These are phyloP conservation scores for Trichoderma semiorbis DNA, from an alignment of 2,329 filamentous ascomycete genomes.

Conservation along the genomic window DNA sequence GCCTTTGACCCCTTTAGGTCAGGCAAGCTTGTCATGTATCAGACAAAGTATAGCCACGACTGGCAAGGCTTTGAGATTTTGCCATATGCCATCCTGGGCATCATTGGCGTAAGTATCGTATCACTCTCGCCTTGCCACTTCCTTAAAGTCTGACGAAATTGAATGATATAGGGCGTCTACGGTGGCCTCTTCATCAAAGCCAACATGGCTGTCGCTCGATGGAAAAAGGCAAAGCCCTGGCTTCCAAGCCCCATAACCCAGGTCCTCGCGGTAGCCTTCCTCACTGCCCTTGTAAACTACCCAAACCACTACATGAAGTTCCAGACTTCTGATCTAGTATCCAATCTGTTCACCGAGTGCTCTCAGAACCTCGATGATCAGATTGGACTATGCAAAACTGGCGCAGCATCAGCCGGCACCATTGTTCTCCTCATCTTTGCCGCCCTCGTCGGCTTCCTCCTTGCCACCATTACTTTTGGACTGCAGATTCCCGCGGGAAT, in stretches of 20 bases:
- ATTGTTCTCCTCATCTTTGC: slow-evolving; percentile 81
- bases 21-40: slow-evolving; percentile 91
- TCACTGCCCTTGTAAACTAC: slow-evolving; percentile 89
- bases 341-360: slow-evolving; percentile 89
- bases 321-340: slow-evolving; percentile 86
- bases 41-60: slow-evolving; percentile 84
- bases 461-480: slow-evolving; percentile 87
- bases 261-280: slow-evolving; percentile 71
- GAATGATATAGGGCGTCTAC: slow-evolving; percentile 66
- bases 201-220: slow-evolving; percentile 82
- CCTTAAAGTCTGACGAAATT: not conserved
- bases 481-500: slow-evolving; percentile 93
- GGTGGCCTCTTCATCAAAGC: slow-evolving; percentile 91
- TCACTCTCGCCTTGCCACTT: not conserved
- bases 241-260: slow-evolving; percentile 74
- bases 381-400: slow-evolving; percentile 85
- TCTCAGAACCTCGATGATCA: slow-evolving; percentile 76
- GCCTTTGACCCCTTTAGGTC: slow-evolving; percentile 92
- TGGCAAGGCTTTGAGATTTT: slow-evolving; percentile 96
- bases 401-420: slow-evolving; percentile 75
- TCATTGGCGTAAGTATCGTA: slow-evolving; percentile 60
- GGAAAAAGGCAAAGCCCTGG: slow-evolving; percentile 65
- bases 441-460: slow-evolving; percentile 76
- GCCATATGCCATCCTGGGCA: slow-evolving; percentile 80
- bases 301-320: slow-evolving; percentile 96